phyloP scores from a whole-genome alignment of 768 basidiomycete genomes.

The Erythrobasidium yunnanense region DNA sequence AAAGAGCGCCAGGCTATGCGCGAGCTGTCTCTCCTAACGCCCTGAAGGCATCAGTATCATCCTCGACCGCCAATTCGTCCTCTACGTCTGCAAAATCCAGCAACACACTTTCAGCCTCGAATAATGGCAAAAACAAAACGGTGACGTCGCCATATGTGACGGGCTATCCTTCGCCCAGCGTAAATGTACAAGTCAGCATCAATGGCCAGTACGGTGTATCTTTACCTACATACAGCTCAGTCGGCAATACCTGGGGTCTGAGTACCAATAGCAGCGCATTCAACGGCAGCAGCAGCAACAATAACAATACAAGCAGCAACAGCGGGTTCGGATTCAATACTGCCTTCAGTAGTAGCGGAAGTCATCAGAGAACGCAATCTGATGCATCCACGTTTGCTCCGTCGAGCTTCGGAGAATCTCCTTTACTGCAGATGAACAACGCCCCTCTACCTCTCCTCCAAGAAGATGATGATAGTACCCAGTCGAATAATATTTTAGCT shows the following conservation, averaged over 20 bases:
- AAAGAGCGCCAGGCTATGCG: not conserved
- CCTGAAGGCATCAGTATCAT: not conserved
- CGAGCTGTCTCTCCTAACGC: not conserved
- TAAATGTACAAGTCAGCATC: not conserved
- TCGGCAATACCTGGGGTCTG: too few species aligned
- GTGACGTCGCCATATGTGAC: not conserved
- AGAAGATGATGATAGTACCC: not conserved
- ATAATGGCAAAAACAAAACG: not conserved
- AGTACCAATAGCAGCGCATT: not conserved
- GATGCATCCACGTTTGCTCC: conserved; percentile 12
- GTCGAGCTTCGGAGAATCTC: not conserved
- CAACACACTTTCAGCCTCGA: not conserved
- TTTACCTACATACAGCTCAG: not conserved
- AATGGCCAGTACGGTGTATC: not conserved
- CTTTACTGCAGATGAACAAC: not conserved
- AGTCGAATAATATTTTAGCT: too few species aligned
- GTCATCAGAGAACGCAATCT: not conserved
- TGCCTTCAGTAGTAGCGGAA: not conserved
- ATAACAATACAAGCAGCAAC: not conserved
- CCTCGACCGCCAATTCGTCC: not conserved
- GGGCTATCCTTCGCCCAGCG: not conserved
- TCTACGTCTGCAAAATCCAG: not conserved
- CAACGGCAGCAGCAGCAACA: not conserved
- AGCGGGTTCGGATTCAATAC: not conserved
- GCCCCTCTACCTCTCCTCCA: not conserved